A percentile compares a stretch with the other conserved stretches of the same genome.
These are phyloP conservation scores for Saccharata proteae DNA, from an alignment of 2,329 filamentous ascomycete species.

Conservation along the genomic window DNA sequence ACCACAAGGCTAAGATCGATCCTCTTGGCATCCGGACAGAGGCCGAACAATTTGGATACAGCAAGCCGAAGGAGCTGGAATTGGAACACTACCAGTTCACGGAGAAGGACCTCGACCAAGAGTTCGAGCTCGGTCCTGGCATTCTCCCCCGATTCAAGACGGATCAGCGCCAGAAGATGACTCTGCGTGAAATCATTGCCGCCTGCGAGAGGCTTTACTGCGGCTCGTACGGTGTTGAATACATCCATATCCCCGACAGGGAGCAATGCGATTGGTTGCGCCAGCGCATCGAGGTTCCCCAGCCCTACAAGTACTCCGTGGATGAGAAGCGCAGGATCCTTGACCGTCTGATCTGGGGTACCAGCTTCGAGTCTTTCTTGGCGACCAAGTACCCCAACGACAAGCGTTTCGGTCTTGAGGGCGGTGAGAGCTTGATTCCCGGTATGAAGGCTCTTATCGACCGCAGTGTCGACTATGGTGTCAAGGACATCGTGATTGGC, in stretches of 20 bases:
- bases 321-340: conserved; percentile 97
- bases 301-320: conserved; percentile 92
- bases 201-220: conserved; percentile 95
- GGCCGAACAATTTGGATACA: conserved; percentile 70
- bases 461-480: conserved; percentile 92
- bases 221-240: conserved; percentile 94
- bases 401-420: conserved; percentile 97
- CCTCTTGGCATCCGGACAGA: conserved; percentile 87
- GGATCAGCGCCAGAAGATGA: conserved; percentile 88
- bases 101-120: conserved; percentile 83
- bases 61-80: conserved; percentile 82
- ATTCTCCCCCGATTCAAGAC: conserved; percentile 90
- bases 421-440: conserved; percentile 90
- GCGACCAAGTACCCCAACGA: conserved; percentile 98
- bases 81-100: conserved; percentile 92
- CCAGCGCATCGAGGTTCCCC: conserved; percentile 84
- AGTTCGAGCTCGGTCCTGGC: conserved; percentile 85
- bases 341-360: conserved; percentile 96
- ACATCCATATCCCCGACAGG: conserved; percentile 96
- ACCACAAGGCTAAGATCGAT: conserved; percentile 97
- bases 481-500: conserved; percentile 98
- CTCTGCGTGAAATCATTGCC: conserved; percentile 80
- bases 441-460: conserved; percentile 99
- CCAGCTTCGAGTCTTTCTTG: conserved; percentile 90
- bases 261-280: conserved; percentile 98